Percentiles rank a stretch among this genome's conserved stretches.
phyloP scores from a whole-genome alignment of 331 rosid genomes.

The Spiraea crenata region DNA sequence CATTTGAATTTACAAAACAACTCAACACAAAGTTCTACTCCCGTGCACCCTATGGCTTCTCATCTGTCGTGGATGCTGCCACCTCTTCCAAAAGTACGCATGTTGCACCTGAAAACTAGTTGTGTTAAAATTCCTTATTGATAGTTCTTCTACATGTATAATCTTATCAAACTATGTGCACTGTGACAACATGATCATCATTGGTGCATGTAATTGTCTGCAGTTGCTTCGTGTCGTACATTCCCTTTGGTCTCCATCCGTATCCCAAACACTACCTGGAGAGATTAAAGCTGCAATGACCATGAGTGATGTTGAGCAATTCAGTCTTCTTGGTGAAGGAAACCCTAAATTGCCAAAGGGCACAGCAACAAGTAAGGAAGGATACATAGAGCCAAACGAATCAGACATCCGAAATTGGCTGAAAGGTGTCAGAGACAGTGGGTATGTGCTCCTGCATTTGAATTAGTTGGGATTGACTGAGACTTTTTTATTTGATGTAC shows the following conservation, averaged over 20 bases:
- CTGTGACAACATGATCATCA: constrained; percentile 14
- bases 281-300: constrained; percentile 86
- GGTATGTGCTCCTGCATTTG: constrained; percentile 47
- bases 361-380: constrained; percentile 52
- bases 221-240: constrained; percentile 87
- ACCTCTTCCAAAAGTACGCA: constrained; percentile 88
- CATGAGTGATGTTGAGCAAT: constrained; percentile 73
- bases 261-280: constrained; percentile 67
- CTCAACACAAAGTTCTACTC: constrained; percentile 44
- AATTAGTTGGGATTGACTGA: not conserved
- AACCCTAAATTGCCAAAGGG: constrained; percentile 66
- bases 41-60: constrained; percentile 76
- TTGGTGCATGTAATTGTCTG: constrained; percentile 26
- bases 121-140: constrained; percentile 28
- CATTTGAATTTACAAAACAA: constrained; percentile 50
- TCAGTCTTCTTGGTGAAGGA: constrained; percentile 90
- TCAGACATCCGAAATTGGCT: constrained; percentile 87
- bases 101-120: constrained; percentile 21
- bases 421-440: constrained; percentile 93
- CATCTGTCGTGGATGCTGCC: constrained; percentile 95
- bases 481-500: not conserved
- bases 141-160: constrained; percentile 20
- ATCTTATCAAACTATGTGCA: constrained; percentile 7
- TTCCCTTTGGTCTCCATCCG: constrained; percentile 86
- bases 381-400: constrained; percentile 60